Evolutionary conservation across 345 rosid genomes (phyloP).

Genomic region (Anacardium occidentale): DNA sequence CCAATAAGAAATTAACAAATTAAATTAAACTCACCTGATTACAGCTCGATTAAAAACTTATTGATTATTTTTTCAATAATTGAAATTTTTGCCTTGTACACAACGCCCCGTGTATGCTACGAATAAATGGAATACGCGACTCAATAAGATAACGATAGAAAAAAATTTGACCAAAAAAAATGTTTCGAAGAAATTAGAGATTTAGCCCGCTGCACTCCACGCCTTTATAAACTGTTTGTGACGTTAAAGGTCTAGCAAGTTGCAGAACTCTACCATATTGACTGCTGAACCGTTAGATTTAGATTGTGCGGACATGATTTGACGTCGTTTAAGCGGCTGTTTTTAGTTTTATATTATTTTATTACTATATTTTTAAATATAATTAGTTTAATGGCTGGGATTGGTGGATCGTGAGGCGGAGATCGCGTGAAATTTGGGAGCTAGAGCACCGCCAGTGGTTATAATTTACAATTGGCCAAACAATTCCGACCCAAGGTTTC

Average conservation of each 20-base stretch:
- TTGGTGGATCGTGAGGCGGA: conserved; percentile 14
- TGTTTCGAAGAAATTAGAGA: not conserved
- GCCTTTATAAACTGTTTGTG: conserved; percentile 10
- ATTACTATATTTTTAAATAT: not conserved
- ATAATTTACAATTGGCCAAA: too few relatives aligned
- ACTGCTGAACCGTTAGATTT: conserved; percentile 8
- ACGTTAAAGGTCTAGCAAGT: conserved; percentile 5
- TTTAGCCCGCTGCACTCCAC: not conserved
- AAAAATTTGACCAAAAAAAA: not conserved
- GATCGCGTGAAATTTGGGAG: conserved; percentile 3
- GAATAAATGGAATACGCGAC: not conserved
- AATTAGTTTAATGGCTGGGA: not conserved
- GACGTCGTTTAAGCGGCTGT: not conserved
- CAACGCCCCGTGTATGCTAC: not conserved
- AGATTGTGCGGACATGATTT: not conserved
- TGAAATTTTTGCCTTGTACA: not conserved
- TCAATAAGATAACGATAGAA: not conserved
- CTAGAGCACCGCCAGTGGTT: not conserved
- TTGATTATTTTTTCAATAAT: not conserved
- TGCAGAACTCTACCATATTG: not conserved
- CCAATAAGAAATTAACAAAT: not conserved
- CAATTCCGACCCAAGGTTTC: too few relatives aligned
- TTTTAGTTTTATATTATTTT: not conserved
- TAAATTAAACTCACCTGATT: conserved; percentile 9
- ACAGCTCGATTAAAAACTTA: not conserved